Evolutionary conservation across 768 basidiomycete species (phyloP).

Genomic region (Naganishia onofrii): DNA sequence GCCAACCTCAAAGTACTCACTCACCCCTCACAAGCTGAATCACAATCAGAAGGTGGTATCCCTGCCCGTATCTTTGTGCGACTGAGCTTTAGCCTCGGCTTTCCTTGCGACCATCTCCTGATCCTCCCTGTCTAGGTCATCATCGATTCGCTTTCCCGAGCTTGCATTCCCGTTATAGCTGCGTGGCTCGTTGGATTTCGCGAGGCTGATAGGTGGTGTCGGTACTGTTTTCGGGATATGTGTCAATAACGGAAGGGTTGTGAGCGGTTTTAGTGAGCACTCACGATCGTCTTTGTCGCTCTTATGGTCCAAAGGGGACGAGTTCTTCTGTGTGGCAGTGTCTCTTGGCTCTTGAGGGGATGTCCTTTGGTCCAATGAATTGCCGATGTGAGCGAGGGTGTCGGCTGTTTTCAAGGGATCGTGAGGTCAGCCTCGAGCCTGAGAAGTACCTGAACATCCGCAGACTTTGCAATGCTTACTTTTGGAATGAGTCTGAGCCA

Average conservation of each 20-base stretch:
- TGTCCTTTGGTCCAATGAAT: background rate
- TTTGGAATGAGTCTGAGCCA: too few relatives aligned
- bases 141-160: conserved; percentile 6
- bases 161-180: background rate
- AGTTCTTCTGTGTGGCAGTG: background rate
- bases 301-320: background rate
- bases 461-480: too few relatives aligned
- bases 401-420: background rate
- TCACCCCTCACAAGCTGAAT: background rate
- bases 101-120: conserved; percentile 19
- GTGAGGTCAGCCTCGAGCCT: background rate
- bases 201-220: background rate
- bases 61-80: background rate
- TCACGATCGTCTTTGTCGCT: background rate
- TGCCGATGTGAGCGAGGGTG: background rate
- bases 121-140: conserved; percentile 13
- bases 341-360: background rate
- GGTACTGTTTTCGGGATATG: background rate
- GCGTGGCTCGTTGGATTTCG: background rate
- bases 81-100: conserved; percentile 17
- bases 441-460: background rate
- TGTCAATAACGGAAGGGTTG: too few relatives aligned
- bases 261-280: background rate
- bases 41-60: background rate
- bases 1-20: too few relatives aligned